Conservation (phyloP, 441 rosid species). For the Brassica hybrid region DNA sequence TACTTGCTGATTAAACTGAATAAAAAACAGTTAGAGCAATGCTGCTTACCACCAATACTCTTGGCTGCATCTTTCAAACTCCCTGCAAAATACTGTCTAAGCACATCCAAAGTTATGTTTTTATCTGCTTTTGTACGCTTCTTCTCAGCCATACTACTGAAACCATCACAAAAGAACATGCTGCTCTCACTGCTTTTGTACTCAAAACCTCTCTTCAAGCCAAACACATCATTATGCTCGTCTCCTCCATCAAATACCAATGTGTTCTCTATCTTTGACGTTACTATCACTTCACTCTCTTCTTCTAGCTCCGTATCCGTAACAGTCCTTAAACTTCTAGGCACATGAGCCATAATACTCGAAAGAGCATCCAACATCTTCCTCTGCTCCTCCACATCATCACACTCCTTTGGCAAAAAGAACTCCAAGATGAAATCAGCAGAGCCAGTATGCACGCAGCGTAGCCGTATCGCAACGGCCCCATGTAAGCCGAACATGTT, state of each 20-base stretch:
- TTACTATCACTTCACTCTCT: conserved; percentile 52
- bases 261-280: conserved; percentile 35
- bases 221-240: conserved; percentile 43
- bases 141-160: conserved; percentile 54
- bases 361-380: conserved; percentile 75
- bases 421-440: conserved; percentile 87
- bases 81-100: conserved; percentile 75
- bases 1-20: background rate
- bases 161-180: conserved; percentile 47
- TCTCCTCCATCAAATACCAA: conserved; percentile 39
- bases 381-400: conserved; percentile 63
- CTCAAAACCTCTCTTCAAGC: conserved; percentile 48
- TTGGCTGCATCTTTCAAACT: conserved; percentile 96
- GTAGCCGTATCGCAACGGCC: conserved; percentile 82
- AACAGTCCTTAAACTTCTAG: conserved; percentile 73
- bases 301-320: conserved; percentile 73
- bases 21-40: background rate
- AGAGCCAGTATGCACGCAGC: conserved; percentile 66
- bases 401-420: conserved; percentile 79
- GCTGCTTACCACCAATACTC: conserved; percentile 77
- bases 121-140: conserved; percentile 72
- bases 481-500: conserved; percentile 76
- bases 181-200: conserved; percentile 56
- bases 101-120: conserved; percentile 72
- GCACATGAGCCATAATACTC: conserved; percentile 62